Percentiles rank a stretch among this genome's conserved stretches.
phyloP scores from a whole-genome alignment of 2,329 filamentous ascomycete genomes.

The Aureobasidium uvarum region DNA sequence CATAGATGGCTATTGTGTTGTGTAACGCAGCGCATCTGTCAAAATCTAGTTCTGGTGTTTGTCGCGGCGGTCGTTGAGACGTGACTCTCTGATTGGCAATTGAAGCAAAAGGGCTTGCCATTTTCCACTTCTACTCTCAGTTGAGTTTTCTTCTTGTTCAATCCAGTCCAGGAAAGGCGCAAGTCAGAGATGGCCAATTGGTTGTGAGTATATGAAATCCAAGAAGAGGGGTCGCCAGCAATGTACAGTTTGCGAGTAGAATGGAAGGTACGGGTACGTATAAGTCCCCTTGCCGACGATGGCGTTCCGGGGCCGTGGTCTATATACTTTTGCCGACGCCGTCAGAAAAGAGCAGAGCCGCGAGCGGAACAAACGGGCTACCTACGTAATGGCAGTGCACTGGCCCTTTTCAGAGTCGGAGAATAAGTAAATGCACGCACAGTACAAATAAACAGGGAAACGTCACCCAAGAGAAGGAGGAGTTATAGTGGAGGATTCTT shows the following conservation, averaged over 20 bases:
- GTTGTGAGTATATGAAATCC: background rate
- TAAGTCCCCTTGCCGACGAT: conserved; percentile 10
- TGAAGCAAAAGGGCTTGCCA: conserved; percentile 31
- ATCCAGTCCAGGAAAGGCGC: background rate
- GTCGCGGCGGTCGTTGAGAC: conserved; percentile 30
- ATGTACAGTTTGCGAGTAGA: background rate
- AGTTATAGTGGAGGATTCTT: background rate
- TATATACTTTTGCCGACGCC: conserved; percentile 1
- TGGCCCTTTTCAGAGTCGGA: background rate
- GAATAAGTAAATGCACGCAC: conserved; percentile 4
- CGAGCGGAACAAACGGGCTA: conserved; percentile 9
- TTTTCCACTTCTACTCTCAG: background rate
- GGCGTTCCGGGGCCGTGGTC: conserved; percentile 12
- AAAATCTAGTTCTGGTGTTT: conserved; percentile 33
- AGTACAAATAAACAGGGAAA: background rate
- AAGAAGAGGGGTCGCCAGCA: background rate
- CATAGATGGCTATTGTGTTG: conserved; percentile 39
- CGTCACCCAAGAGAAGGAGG: background rate
- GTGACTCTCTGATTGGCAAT: conserved; percentile 38
- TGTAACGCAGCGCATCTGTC: conserved; percentile 38
- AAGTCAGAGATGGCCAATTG: background rate
- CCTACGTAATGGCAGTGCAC: conserved; percentile 22
- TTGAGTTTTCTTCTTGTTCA: background rate
- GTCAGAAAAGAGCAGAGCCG: conserved; percentile 5
- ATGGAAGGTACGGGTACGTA: background rate